Evolutionary conservation across 306 rosid species (phyloP), one percentile per base, ranked within the genome.

Genomic region (Lathyrus oleraceus): DNA sequence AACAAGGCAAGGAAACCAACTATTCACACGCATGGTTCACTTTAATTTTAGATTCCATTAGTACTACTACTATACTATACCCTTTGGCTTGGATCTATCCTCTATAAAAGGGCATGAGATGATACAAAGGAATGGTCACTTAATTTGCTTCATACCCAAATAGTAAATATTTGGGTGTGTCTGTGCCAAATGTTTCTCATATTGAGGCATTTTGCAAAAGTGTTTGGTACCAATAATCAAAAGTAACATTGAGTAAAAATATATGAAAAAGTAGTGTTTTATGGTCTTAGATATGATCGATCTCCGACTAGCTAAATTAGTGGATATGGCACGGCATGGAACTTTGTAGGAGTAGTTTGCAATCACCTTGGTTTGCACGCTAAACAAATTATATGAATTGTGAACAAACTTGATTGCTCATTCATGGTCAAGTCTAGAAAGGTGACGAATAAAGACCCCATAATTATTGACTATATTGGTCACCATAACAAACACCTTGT

Each of bases 301-400:
- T 67, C 51, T 72, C 16, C 9, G 4, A 39, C 53, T 57, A 57
- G 39, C 36, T 44, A 54, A 9, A 20, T 70, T 16, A 62, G 35
- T 65, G 69, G 49, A 36, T 27, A 19, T 38, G 69, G 6, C 65
- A 65, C 15, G 35, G 62, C 23, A 14, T 8, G 7, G 64, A 16
- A 63, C 52, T 54, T 63, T 70, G 13, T 53, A 38, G 56, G 42
- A 27, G 10, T 60, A 42, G 60, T 27, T 19, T 42, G 35, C 40
- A 5, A 14, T 32, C 69, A 32, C 58, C 80, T 84, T 76, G 21
- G 47, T 77, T 67, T 78, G 81, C 89, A 84, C 78, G 91, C 70
- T 42, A 75, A 66, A 53, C 66, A 66, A 65, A 67, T 74, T 56
- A 64, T 43, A 44, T 4, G 30, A 78, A 75, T 20, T 40, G 72